Evolutionary conservation across 2,329 filamentous ascomycete genomes (phyloP).

Genomic region (Ophiocordyceps camponoti-saundersi): DNA sequence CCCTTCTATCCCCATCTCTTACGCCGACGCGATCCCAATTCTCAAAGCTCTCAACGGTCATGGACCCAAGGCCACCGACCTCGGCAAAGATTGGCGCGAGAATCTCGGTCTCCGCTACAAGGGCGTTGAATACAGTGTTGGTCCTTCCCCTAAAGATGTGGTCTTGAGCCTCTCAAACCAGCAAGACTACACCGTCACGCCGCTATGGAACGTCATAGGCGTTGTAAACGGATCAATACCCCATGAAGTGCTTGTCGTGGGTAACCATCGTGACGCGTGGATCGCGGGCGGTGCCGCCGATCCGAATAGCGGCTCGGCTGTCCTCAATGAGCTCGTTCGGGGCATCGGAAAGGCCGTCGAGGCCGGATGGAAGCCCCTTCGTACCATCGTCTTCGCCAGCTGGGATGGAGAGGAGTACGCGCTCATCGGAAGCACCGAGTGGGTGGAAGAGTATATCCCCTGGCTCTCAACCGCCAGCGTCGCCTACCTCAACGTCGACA

Average conservation of each 20-base stretch:
- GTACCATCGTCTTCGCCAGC: conserved; percentile 79
- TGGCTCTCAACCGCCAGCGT: conserved; percentile 61
- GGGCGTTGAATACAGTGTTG: conserved; percentile 71
- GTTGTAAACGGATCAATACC: conserved; percentile 74
- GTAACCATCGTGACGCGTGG: conserved; percentile 90
- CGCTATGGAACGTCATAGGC: conserved; percentile 83
- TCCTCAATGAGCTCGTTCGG: conserved; percentile 62
- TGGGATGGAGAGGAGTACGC: conserved; percentile 80
- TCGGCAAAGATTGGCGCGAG: conserved; percentile 54
- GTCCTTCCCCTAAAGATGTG: conserved; percentile 57
- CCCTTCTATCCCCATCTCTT: conserved; percentile 83
- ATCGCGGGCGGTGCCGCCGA: conserved; percentile 71
- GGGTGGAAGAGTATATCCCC: conserved; percentile 77
- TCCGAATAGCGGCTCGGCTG: conserved; percentile 67
- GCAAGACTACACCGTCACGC: conserved; percentile 67
- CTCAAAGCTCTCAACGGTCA: conserved; percentile 83
- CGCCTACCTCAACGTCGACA: conserved; percentile 76
- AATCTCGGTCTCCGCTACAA: conserved; percentile 61
- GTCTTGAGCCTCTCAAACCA: conserved; percentile 60
- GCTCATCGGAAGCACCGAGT: conserved; percentile 74
- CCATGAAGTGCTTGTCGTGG: conserved; percentile 74
- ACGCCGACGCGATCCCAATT: conserved; percentile 69
- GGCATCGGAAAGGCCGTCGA: conserved; percentile 56
- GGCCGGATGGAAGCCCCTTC: conserved; percentile 42
- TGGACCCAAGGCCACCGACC: conserved; percentile 59